These are phyloP conservation scores for Clarireedia hainanense DNA, from an alignment of 2,329 filamentous ascomycete species.

Conservation along the genomic window DNA sequence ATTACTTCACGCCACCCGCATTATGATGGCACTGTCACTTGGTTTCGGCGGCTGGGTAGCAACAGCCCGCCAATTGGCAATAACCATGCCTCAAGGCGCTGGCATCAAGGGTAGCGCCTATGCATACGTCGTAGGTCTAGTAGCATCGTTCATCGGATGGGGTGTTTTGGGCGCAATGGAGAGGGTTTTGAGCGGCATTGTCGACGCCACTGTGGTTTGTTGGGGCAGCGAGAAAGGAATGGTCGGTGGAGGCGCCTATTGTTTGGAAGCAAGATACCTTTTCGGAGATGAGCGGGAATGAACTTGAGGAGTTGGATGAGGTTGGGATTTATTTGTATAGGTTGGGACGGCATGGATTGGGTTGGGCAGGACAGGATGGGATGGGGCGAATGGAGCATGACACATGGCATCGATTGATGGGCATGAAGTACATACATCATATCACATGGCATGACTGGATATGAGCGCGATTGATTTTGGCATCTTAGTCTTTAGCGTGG, in stretches of 20 bases:
- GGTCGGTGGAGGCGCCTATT: constrained; percentile 67
- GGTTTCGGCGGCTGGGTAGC: constrained; percentile 97
- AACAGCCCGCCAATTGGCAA: constrained; percentile 69
- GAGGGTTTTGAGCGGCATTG: constrained; percentile 75
- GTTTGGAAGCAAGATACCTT: constrained; percentile 80
- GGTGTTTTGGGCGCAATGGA: constrained; percentile 87
- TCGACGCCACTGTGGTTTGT: constrained; percentile 85
- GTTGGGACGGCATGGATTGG: neutral
- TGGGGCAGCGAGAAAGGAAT: constrained; percentile 83
- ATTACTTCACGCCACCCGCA: constrained; percentile 80
- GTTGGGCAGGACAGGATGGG: neutral
- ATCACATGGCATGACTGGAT: neutral
- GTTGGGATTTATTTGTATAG: constrained; percentile 6
- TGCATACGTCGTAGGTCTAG: constrained; percentile 86
- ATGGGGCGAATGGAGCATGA: neutral
- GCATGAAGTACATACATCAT: neutral
- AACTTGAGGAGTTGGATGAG: constrained; percentile 37
- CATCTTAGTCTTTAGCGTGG: neutral
- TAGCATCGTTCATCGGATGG: constrained; percentile 93
- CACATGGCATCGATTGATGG: neutral
- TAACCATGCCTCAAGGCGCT: constrained; percentile 43
- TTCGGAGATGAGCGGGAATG: constrained; percentile 59
- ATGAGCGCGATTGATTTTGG: neutral
- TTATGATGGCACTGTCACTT: constrained; percentile 82
- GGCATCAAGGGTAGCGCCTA: constrained; percentile 75